Evolutionary conservation across 2,329 filamentous ascomycete genomes (phyloP).

Genomic region (Talaromyces piceae): DNA sequence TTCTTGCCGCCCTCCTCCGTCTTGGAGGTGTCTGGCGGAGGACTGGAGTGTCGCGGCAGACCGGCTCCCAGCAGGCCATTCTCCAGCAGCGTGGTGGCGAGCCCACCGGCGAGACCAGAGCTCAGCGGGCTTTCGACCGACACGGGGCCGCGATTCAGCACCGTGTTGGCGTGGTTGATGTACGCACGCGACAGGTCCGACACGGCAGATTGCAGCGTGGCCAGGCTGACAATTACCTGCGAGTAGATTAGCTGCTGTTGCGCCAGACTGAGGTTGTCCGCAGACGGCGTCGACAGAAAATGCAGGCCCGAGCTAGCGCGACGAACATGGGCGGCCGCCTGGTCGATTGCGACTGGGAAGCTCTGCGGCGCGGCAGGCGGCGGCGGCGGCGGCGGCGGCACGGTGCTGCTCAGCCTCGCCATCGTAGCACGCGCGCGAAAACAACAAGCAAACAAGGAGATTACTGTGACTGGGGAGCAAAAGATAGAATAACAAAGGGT

Average conservation of each 20-base stretch:
- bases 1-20: constrained; percentile 61
- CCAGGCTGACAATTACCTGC: constrained; percentile 69
- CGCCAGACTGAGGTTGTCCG: background rate
- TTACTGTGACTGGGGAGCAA: background rate
- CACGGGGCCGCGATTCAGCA: constrained; percentile 57
- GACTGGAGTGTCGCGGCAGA: constrained; percentile 26
- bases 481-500: background rate
- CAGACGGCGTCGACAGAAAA: background rate
- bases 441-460: background rate
- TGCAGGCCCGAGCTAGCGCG: constrained; percentile 9
- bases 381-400: constrained; percentile 7
- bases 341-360: background rate
- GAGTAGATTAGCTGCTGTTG: constrained; percentile 20
- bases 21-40: constrained; percentile 22
- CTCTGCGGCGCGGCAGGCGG: background rate
- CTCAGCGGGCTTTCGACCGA: constrained; percentile 46
- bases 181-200: constrained; percentile 76
- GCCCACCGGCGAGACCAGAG: constrained; percentile 32
- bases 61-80: constrained; percentile 34
- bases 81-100: constrained; percentile 38
- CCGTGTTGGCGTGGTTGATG: constrained; percentile 77
- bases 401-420: background rate
- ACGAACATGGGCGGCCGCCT: constrained; percentile 9
- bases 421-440: background rate
- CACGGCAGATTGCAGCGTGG: constrained; percentile 71